Evolutionary conservation across 306 rosid species (phyloP), one percentile per base, ranked within the genome.

Genomic region (Begonia peltatifolia): DNA sequence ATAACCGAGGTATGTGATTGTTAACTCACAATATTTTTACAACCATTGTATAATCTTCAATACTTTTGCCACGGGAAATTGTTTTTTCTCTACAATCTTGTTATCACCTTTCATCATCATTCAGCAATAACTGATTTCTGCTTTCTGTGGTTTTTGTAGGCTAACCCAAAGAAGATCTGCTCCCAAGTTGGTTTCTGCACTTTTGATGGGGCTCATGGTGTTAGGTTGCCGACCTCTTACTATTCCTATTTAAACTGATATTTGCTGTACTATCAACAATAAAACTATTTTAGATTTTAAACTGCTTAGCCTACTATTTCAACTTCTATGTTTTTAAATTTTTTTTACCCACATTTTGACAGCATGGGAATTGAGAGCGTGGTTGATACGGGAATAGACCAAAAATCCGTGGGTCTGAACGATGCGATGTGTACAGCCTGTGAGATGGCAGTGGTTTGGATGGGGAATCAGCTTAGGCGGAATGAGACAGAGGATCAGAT

Each of bases 371-470:
- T 41, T n/a, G 54, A 67, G 71, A 81, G 82, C 44, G 78, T 81
- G 58, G 71, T 77, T 55, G 69, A 72, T n/a, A 73, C 65, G 60
- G 55, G 53, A 14, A 53, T 65, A 20, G 66, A 44, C 16, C 61
- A 67, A 55, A 61, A 58, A 13, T 57, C 75, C 30, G 60, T 55
- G 56, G 73, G 55, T 38, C 17, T 54, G 48, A 65, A 6, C 25
- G 75, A 74, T 55, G 72, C 61, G 16, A 46, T 67, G 60, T 81
- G 89, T 63, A 58, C 76, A 8, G 55, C 71, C 12, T 81, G 82
- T 64, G 89, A 81, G 75, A 71, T 81, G 89, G 62, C 82, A 1
- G 89, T 81, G 52, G 78, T 77, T 25, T 81, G 89, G 84, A 73
- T 78, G 74, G 84, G 77, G 67, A 81, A 70, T 63, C 89, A 77